Evolutionary conservation across 1,284 basidiomycete species (phyloP).

Genomic region (Fomitopsis schrenkii): DNA sequence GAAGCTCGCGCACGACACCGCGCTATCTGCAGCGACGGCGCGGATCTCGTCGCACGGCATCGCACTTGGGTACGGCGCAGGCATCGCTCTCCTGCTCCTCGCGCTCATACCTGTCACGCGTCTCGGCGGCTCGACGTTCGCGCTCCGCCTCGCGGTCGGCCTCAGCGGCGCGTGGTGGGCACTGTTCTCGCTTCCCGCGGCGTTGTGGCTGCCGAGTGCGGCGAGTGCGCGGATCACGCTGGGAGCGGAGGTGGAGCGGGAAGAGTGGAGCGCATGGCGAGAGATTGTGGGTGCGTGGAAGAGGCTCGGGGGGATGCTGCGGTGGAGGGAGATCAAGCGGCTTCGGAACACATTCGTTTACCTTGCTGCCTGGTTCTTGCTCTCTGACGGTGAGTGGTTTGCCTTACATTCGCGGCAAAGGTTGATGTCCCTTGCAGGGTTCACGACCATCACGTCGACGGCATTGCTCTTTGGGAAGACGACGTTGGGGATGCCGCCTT

Average conservation of each 20-base stretch:
- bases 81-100: conserved; percentile 66
- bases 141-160: conserved; percentile 75
- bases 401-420: background rate
- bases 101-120: conserved; percentile 70
- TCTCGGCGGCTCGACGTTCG: conserved; percentile 66
- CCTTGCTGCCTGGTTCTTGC: conserved; percentile 86
- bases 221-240: conserved; percentile 11
- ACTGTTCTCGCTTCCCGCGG: conserved; percentile 71
- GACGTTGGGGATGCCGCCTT: conserved; percentile 66
- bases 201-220: conserved; percentile 60
- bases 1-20: conserved; percentile 24
- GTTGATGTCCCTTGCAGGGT: conserved; percentile 39
- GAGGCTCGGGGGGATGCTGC: conserved; percentile 64
- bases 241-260: conserved; percentile 13
- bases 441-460: conserved; percentile 81
- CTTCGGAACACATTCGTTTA: conserved; percentile 85
- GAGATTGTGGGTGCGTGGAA: conserved; percentile 67
- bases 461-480: conserved; percentile 84
- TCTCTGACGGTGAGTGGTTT: conserved; percentile 71
- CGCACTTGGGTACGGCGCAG: conserved; percentile 78
- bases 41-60: conserved; percentile 81
- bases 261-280: conserved; percentile 40
- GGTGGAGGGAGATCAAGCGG: conserved; percentile 61
- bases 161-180: conserved; percentile 86
- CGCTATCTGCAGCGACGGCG: conserved; percentile 68